Conservation (phyloP, 164 flowering plant genomes). For the Kalanchoe fedtschenkoi region DNA sequence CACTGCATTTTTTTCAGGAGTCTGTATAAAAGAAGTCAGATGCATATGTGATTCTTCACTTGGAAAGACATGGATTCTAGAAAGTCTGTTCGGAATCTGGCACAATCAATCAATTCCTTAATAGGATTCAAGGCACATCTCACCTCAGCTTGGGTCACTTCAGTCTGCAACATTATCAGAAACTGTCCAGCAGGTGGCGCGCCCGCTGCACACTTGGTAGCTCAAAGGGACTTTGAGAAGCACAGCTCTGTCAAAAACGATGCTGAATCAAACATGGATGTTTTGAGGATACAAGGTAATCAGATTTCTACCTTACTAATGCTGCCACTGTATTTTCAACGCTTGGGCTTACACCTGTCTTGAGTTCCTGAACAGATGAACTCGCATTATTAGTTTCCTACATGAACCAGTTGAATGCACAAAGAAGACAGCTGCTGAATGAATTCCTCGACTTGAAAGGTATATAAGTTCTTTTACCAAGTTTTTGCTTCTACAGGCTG, state of each 20-base stretch:
- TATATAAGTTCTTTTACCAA: slow-evolving; percentile 7
- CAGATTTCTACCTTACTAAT: background rate
- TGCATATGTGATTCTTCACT: background rate
- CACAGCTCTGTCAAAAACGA: slow-evolving; percentile 6
- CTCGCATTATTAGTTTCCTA: slow-evolving; percentile 17
- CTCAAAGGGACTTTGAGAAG: slow-evolving; percentile 3
- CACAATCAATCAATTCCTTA: slow-evolving; percentile 32
- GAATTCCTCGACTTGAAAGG: slow-evolving; percentile 52
- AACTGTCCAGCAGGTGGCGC: slow-evolving; percentile 18
- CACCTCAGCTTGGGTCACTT: slow-evolving; percentile 38
- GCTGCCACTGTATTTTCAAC: background rate
- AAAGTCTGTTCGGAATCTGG: slow-evolving; percentile 23
- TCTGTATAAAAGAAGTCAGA: background rate
- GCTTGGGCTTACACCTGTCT: background rate
- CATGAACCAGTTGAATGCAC: slow-evolving; percentile 24
- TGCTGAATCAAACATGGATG: slow-evolving; percentile 9
- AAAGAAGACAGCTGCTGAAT: slow-evolving; percentile 33
- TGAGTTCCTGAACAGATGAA: slow-evolving; percentile 24
- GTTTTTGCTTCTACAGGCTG: background rate
- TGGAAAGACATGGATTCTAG: slow-evolving; percentile 15
- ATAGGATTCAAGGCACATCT: slow-evolving; percentile 30
- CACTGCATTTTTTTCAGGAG: background rate
- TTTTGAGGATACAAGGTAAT: slow-evolving; percentile 23
- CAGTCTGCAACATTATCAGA: slow-evolving; percentile 34
- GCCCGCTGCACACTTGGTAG: slow-evolving; percentile 1